Conservation (phyloP, 805 yeast species). For the Cyberlindnera meyerae region DNA sequence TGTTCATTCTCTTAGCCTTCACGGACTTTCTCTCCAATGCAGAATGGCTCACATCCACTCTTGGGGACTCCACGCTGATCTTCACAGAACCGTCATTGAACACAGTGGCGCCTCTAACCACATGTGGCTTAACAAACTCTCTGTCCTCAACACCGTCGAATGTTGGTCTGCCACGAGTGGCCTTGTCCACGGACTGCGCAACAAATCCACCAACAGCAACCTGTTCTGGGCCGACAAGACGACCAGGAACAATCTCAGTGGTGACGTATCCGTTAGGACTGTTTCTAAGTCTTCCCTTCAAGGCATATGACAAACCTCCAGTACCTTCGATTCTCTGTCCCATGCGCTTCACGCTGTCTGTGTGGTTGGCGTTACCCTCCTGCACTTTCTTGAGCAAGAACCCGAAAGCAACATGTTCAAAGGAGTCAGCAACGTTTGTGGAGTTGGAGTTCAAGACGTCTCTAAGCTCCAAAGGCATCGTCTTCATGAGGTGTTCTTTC, state of each 20-base stretch:
- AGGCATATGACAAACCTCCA: slow-evolving; percentile 69
- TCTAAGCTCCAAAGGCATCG: slow-evolving; percentile 39
- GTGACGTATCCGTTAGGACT: slow-evolving; percentile 64
- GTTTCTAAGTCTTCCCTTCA: slow-evolving; percentile 62
- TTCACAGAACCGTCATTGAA: slow-evolving; percentile 33
- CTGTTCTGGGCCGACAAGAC: slow-evolving; percentile 44
- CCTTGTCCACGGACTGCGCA: slow-evolving; percentile 29
- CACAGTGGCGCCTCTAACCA: slow-evolving; percentile 22
- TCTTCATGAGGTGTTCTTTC: slow-evolving; percentile 47
- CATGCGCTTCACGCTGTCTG: slow-evolving; percentile 5
- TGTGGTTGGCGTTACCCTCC: slow-evolving; percentile 8
- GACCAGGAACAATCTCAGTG: slow-evolving; percentile 60
- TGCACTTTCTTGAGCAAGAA: slow-evolving; percentile 28
- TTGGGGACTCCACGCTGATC: slow-evolving; percentile 3
- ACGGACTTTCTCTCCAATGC: too few species aligned
- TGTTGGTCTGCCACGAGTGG: slow-evolving; percentile 30
- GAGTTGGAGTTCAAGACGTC: slow-evolving; percentile 13
- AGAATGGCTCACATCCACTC: not conserved
- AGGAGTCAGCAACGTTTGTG: slow-evolving; percentile 27
- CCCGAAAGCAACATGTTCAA: slow-evolving; percentile 20
- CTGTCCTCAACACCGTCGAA: slow-evolving; percentile 37
- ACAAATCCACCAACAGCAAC: slow-evolving; percentile 59
- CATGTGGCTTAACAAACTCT: slow-evolving; percentile 40
- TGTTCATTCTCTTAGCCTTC: too few species aligned
- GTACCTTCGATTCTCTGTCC: slow-evolving; percentile 48